Percentiles rank a stretch among this genome's conserved stretches.
Conservation (phyloP, 768 basidiomycete genomes). For the Agaricus subrufescens region DNA sequence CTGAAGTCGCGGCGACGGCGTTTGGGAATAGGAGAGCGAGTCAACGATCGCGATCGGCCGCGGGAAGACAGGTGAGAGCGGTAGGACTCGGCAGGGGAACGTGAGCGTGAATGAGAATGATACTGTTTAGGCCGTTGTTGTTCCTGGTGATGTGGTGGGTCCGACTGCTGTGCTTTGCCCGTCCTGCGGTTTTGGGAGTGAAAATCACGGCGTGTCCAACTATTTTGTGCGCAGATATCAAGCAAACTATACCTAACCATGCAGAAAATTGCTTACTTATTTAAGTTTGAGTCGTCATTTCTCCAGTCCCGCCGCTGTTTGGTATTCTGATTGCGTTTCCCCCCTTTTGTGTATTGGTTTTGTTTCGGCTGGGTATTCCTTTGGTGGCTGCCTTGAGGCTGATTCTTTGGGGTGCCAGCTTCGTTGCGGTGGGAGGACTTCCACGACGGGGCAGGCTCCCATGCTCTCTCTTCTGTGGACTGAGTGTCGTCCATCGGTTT, state of each 20-base stretch:
- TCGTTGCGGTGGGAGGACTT: slow-evolving; percentile 30
- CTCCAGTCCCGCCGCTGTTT: slow-evolving; percentile 47
- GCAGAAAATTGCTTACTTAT: slow-evolving; percentile 52
- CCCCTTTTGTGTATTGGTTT: slow-evolving; percentile 32
- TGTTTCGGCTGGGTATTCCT: slow-evolving; percentile 25
- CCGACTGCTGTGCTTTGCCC: slow-evolving; percentile 28
- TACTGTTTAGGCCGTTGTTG: slow-evolving; percentile 43
- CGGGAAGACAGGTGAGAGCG: slow-evolving; percentile 61
- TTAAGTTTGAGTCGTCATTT: slow-evolving; percentile 61
- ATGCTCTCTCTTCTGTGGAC: slow-evolving; percentile 50
- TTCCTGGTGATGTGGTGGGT: slow-evolving; percentile 28
- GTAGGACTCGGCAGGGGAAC: slow-evolving; percentile 61
- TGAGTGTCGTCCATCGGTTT: slow-evolving; percentile 18
- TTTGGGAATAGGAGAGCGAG: slow-evolving; percentile 53
- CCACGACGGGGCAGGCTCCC: slow-evolving; percentile 74
- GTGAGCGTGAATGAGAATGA: slow-evolving; percentile 59
- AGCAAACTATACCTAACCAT: slow-evolving; percentile 1
- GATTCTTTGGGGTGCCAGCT: background rate
- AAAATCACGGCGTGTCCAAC: slow-evolving; percentile 64
- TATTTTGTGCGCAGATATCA: slow-evolving; percentile 20
- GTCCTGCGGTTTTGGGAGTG: slow-evolving; percentile 32
- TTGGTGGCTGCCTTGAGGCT: slow-evolving; percentile 22
- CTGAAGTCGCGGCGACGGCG: slow-evolving; percentile 50
- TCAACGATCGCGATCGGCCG: slow-evolving; percentile 60
- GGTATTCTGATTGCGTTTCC: slow-evolving; percentile 28